Evolutionary conservation across 345 rosid genomes (phyloP).

Genomic region (Boechera divaricarpa): DNA sequence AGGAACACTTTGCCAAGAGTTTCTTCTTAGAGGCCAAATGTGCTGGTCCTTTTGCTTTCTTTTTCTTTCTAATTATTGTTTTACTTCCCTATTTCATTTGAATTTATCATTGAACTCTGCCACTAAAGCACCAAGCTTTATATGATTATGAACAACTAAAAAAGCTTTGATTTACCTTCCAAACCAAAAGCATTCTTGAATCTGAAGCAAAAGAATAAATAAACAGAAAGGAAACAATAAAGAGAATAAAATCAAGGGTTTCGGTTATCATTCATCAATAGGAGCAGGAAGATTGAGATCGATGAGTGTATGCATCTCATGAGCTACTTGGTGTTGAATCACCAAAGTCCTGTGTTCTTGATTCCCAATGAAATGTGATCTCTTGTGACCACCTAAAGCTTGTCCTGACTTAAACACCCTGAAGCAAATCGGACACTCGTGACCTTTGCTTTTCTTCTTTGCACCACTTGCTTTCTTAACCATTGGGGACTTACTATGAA

Average conservation of each 20-base stretch:
- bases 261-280: constrained; percentile 41
- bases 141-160: constrained; percentile 8
- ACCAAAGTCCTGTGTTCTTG: constrained; percentile 60
- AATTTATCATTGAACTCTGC: constrained; percentile 26
- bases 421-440: constrained; percentile 89
- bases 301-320: constrained; percentile 57
- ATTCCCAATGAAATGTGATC: constrained; percentile 87
- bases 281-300: constrained; percentile 97
- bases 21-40: not conserved
- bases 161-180: constrained; percentile 25
- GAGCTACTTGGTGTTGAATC: constrained; percentile 53
- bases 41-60: constrained; percentile 7
- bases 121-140: constrained; percentile 16
- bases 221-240: not conserved
- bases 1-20: not conserved
- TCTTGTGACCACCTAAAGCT: constrained; percentile 96
- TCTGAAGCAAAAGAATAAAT: constrained; percentile 25
- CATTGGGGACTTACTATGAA: constrained; percentile 44
- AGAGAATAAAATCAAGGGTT: constrained; percentile 1
- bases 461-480: constrained; percentile 47
- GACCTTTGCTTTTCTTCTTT: constrained; percentile 69
- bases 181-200: constrained; percentile 34
- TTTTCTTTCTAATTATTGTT: constrained; percentile 7
- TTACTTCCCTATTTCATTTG: not conserved
- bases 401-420: constrained; percentile 92